Base-by-base conservation (phyloP, 75 land plant genomes). In the Pinus tabuliformis region DNA sequence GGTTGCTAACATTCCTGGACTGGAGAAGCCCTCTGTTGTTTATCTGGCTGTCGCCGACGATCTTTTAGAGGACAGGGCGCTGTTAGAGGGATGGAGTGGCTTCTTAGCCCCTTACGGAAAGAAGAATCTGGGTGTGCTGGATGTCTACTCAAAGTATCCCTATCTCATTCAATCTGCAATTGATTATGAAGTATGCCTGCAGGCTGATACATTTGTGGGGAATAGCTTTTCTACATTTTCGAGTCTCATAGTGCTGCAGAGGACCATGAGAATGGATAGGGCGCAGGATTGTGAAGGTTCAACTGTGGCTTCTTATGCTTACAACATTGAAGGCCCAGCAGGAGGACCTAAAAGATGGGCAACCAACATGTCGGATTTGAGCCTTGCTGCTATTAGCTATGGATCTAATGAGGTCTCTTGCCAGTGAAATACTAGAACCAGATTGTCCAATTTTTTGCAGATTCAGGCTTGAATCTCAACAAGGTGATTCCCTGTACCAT, bases 11-110 rank as follows among this genome's bases (percentile, higher is more conserved):
- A 33, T 33, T 33, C 33, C 2, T 33, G 33, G 33, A 33, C 33
- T 33, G 33, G 33, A 33, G 33, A 33, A 33, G 33, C 33, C 33
- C 33, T 33, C 33, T 33, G 33, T 33, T 33, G 33, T 33, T 42
- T 95, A 93, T 75, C 86, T 95, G 68, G 98, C 98, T 1, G 87
- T 95, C 22, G 96, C 98, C 3, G 96, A 91, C 73, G 85, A 73
- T 71, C 86, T 95, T 21, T 86, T 95, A 63, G 88, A 91, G 26
- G 91, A 93, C 62, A 26, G 2, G 33, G 2, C 87, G 0, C 78
- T 93, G 11, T 65, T 93, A 66, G 80, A 57, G 56, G 96, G 98
- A 2, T 95, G 98, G 98, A 88, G 84, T n/a, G 90, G 85, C 11
- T 73, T 95, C 74, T 20, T 33, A 33, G 1, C 0, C 33, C 33